A percentile compares a stretch with the other conserved stretches of the same genome.
phyloP scores from a whole-genome alignment of 2,329 filamentous ascomycete genomes.

The Neopestalotiopsis sp. region DNA sequence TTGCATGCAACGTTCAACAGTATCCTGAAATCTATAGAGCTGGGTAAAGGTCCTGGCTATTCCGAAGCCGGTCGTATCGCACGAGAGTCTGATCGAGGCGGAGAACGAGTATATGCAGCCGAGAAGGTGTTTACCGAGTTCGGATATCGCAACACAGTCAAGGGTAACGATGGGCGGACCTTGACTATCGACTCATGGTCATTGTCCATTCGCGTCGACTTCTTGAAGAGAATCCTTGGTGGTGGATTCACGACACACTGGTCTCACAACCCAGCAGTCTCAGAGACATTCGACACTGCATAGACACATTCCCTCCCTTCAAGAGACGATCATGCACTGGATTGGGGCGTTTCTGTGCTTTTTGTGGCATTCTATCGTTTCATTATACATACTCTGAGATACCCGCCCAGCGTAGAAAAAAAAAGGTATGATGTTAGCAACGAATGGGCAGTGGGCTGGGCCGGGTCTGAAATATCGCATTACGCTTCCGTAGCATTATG shows the following conservation, averaged over 20 bases:
- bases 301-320: not conserved
- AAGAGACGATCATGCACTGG: not conserved
- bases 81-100: slow-evolving; percentile 47
- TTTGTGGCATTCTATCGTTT: not conserved
- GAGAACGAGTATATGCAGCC: slow-evolving; percentile 43
- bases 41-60: slow-evolving; percentile 58
- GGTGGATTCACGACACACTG: slow-evolving; percentile 49
- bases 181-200: slow-evolving; percentile 58
- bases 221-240: slow-evolving; percentile 53
- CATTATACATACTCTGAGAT: not conserved
- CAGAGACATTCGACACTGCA: slow-evolving; percentile 27
- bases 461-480: no score
- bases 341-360: not conserved
- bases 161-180: slow-evolving; percentile 46
- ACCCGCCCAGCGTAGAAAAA: no score
- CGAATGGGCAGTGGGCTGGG: no score
- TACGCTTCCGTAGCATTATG: no score
- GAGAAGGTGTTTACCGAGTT: slow-evolving; percentile 51
- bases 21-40: slow-evolving; percentile 59
- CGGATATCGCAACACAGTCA: slow-evolving; percentile 58
- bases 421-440: no score
- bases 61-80: slow-evolving; percentile 51
- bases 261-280: slow-evolving; percentile 43
- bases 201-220: slow-evolving; percentile 51
- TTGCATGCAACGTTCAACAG: slow-evolving; percentile 54